A percentile compares a stretch with the other conserved stretches of the same genome.
Conservation (phyloP, 2,329 filamentous ascomycete species). For the Teratosphaeriaceae sp. region DNA sequence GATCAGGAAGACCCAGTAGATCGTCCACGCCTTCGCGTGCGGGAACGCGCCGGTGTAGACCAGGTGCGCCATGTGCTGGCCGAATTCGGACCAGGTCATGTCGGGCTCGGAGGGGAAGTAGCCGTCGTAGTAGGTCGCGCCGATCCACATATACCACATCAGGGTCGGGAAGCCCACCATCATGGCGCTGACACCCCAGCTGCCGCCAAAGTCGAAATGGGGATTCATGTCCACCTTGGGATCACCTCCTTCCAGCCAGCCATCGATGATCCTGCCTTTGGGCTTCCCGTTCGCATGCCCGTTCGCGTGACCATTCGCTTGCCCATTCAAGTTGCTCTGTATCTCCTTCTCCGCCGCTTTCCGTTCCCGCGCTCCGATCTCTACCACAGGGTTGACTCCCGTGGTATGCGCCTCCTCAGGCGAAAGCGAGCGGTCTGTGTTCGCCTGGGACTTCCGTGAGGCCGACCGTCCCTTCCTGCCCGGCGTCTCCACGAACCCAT, state of each 20-base stretch:
- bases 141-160: slow-evolving; percentile 99
- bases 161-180: slow-evolving; percentile 90
- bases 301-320: slow-evolving; percentile 19
- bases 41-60: slow-evolving; percentile 83
- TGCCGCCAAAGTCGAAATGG: slow-evolving; percentile 78
- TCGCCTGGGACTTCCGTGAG: slow-evolving; percentile 34
- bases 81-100: slow-evolving; percentile 60
- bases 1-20: slow-evolving; percentile 92
- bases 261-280: slow-evolving; percentile 35
- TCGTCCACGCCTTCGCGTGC: slow-evolving; percentile 72
- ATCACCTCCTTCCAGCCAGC: slow-evolving; percentile 30
- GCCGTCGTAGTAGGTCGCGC: slow-evolving; percentile 85
- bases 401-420: slow-evolving; percentile 18
- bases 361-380: slow-evolving; percentile 6
- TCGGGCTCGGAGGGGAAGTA: slow-evolving; percentile 56
- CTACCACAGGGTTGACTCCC: slow-evolving; percentile 9
- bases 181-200: slow-evolving; percentile 69
- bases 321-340: slow-evolving; percentile 4
- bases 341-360: slow-evolving; percentile 10
- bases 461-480: slow-evolving; percentile 35
- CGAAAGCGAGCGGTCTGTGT: slow-evolving; percentile 30
- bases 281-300: slow-evolving; percentile 30
- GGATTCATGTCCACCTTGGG: slow-evolving; percentile 41
- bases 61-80: slow-evolving; percentile 60
- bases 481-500: slow-evolving; percentile 45